phyloP scores from a whole-genome alignment of 225 moss, liverwort and hornwort genomes.

The Sphagnum contortum region DNA sequence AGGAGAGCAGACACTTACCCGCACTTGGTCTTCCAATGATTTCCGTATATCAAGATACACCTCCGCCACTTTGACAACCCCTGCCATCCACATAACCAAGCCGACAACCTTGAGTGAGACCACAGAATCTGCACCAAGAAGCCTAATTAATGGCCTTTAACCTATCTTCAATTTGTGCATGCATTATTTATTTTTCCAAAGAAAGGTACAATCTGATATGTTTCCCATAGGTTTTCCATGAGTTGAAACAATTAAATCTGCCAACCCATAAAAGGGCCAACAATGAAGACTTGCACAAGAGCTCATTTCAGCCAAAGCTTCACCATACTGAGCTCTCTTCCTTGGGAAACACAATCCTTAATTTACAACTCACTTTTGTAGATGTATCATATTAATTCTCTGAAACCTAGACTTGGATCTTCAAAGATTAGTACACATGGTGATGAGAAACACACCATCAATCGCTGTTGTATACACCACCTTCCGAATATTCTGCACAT shows the following conservation, averaged over 20 bases:
- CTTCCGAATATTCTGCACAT: constrained; percentile 30
- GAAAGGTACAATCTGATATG: no score
- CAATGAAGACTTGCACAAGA: no score
- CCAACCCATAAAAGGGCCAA: neutral
- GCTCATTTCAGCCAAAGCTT: no score
- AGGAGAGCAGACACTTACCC: constrained; percentile 30
- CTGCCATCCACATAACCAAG: constrained; percentile 22
- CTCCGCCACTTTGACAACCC: constrained; percentile 52
- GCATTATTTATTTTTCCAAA: no score
- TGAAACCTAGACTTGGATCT: no score
- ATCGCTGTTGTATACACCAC: constrained; percentile 25
- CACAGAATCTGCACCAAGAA: neutral
- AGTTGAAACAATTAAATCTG: neutral
- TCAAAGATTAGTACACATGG: no score
- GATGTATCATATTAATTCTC: no score
- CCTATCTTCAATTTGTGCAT: no score
- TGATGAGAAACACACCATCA: constrained; percentile 20
- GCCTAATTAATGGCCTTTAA: neutral
- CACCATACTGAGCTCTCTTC: no score
- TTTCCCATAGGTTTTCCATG: neutral
- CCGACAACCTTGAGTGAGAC: neutral
- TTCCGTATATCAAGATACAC: constrained; percentile 74
- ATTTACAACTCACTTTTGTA: no score
- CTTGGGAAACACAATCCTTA: no score
- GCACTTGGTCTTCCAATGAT: constrained; percentile 93